Conservation (phyloP, 352 stramenopile species). For the Thraustotheca clavata region DNA sequence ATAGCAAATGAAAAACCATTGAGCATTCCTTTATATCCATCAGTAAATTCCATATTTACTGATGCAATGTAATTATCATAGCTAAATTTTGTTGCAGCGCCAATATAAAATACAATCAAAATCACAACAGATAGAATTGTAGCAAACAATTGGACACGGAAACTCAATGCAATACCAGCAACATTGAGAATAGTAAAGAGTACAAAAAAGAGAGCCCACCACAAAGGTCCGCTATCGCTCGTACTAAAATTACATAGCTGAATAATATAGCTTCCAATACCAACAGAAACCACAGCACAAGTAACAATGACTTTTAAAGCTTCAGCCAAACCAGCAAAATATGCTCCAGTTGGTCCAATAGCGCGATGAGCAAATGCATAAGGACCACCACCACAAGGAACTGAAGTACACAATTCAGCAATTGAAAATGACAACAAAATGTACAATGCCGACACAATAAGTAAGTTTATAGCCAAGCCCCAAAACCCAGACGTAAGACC, state of each 20-base stretch:
- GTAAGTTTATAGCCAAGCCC: slow-evolving; percentile 46
- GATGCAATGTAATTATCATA: slow-evolving; percentile 44
- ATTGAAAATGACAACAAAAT: slow-evolving; percentile 64
- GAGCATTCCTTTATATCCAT: slow-evolving; percentile 38
- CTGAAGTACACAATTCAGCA: slow-evolving; percentile 48
- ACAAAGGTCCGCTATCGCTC: slow-evolving; percentile 23
- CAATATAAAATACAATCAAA: slow-evolving; percentile 55
- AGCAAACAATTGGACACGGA: slow-evolving; percentile 47
- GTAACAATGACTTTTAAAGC: slow-evolving; percentile 65
- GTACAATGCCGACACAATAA: slow-evolving; percentile 51
- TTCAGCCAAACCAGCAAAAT: slow-evolving; percentile 55
- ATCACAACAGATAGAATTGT: slow-evolving; percentile 50
- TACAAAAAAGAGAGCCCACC: slow-evolving; percentile 55
- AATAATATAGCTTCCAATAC: slow-evolving; percentile 61
- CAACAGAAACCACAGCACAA: slow-evolving; percentile 45
- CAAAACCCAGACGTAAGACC: slow-evolving; percentile 46
- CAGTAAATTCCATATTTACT: slow-evolving; percentile 40
- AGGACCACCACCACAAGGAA: slow-evolving; percentile 41
- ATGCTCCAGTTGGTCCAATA: slow-evolving; percentile 40
- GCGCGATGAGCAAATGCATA: slow-evolving; percentile 61
- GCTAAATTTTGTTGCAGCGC: slow-evolving; percentile 43
- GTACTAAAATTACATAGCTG: slow-evolving; percentile 24
- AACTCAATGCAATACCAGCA: slow-evolving; percentile 49
- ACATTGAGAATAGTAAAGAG: slow-evolving; percentile 55
- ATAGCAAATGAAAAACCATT: slow-evolving; percentile 55